Base-by-base conservation (phyloP, 805 yeast genomes). In the Komagataella ulmi region DNA sequence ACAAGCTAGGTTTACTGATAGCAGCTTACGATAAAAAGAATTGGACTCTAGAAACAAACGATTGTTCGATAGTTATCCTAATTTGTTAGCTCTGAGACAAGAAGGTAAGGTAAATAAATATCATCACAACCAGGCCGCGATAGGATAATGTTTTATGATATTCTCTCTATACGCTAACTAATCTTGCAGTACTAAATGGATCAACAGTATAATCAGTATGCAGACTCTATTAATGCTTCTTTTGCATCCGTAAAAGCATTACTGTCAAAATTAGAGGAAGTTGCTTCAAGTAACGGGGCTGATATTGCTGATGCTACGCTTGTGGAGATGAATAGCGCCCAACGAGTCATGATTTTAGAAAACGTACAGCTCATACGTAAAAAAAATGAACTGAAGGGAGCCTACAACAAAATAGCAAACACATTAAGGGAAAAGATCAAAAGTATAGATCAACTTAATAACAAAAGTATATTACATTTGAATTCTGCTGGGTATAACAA, bases 381-480 rank as follows among this genome's bases (percentile, higher is more conserved):
- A 17, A 46, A 47, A 19, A 43, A 43, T 21, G 44, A n/a, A 7
- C 46, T 58, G 46, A 57, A 55, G 50, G 53, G 54, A 48, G 48
- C 50, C 4, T 49, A 55, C 14, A 44, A 49, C 44, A 52, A 51
- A 30, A 45, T 56, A 40, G 51, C 54, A 21, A 49, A 44, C 12
- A 49, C 50, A 17, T 46, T 58, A 17, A 30, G 46, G 14, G 8
- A 7, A 40, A 52, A 55, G 45, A 53, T 54, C 44, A 44, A 50
- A 3, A 53, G 52, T 24, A 54, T 56, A 21, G 55, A 51, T n/a
- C 49, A 40, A 21, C 51, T 47, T 40, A 36, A 50, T 14, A 21
- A 50, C 43, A 23, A 49, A n/a, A 36, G 54, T 18, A 47, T 55
- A 17, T 12, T 14, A 10, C 47, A 50, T 24, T 52, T 56, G 45